phyloP scores from a whole-genome alignment of 768 basidiomycete genomes.

The Collybiopsis confluens region DNA sequence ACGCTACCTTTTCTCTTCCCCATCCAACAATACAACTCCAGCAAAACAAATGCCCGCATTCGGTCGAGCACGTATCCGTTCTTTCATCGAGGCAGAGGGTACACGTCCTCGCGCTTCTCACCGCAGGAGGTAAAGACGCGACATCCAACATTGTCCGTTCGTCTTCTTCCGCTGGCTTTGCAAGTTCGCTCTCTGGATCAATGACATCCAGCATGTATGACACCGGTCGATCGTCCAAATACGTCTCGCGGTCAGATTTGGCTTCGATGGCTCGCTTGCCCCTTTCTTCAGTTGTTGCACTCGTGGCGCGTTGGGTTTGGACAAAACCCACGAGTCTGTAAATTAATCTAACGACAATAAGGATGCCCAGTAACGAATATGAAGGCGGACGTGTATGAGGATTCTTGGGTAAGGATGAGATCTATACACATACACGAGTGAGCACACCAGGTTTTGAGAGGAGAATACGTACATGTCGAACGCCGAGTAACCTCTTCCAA shows the following conservation, averaged over 20 bases:
- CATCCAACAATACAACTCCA: constrained; percentile 88
- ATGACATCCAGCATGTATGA: constrained; percentile 48
- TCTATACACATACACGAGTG: constrained; percentile 31
- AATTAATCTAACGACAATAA: constrained; percentile 60
- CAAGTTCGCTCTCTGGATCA: constrained; percentile 49
- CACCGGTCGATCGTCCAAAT: constrained; percentile 59
- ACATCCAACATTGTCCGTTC: constrained; percentile 64
- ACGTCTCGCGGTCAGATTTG: constrained; percentile 29
- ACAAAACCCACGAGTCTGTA: constrained; percentile 54
- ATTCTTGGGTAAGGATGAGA: constrained; percentile 69
- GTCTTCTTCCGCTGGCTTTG: constrained; percentile 65
- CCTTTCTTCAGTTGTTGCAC: constrained; percentile 26
- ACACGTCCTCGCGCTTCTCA: constrained; percentile 63
- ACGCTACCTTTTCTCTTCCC: constrained; percentile 90
- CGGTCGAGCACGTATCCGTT: constrained; percentile 76
- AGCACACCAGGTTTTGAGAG: neutral
- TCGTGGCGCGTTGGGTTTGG: constrained; percentile 18
- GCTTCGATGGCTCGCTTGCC: constrained; percentile 23
- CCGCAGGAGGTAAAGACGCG: constrained; percentile 42
- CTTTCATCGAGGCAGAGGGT: constrained; percentile 85
- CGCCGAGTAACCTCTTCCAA: constrained; percentile 59
- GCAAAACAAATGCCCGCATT: constrained; percentile 88
- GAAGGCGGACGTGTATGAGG: constrained; percentile 76
- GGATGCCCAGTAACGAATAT: constrained; percentile 78
- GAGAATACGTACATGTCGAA: constrained; percentile 51